A percentile compares a stretch with the other conserved stretches of the same genome.
These are phyloP conservation scores for Colletotrichum phormii DNA, from an alignment of 2,329 filamentous ascomycete genomes.

Conservation along the genomic window DNA sequence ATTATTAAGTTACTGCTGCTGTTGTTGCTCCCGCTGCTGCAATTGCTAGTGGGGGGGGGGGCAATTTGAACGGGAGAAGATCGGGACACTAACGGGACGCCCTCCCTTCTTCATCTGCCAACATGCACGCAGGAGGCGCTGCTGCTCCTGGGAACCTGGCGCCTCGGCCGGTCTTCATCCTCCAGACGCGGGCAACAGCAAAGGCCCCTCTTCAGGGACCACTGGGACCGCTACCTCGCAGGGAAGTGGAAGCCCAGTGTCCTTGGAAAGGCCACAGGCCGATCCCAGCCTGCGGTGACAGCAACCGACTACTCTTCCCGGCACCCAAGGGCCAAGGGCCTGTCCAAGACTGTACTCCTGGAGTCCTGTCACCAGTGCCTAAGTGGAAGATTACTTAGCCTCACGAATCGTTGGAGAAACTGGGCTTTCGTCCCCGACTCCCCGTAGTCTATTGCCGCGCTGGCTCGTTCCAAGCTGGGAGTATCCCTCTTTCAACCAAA, in stretches of 20 bases:
- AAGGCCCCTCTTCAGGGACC: slow-evolving; percentile 16
- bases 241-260: not conserved
- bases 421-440: not conserved
- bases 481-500: slow-evolving; percentile 19
- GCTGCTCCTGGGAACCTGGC: not conserved
- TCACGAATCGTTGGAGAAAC: slow-evolving; percentile 26
- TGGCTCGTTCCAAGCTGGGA: slow-evolving; percentile 20
- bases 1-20: slow-evolving; percentile 14
- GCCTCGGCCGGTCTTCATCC: not conserved
- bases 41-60: not conserved
- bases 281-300: slow-evolving; percentile 26
- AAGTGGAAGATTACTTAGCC: slow-evolving; percentile 26
- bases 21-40: not conserved
- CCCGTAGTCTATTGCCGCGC: not conserved
- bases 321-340: not conserved
- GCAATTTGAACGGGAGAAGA: slow-evolving; percentile 1
- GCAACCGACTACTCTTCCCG: slow-evolving; percentile 21
- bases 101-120: not conserved
- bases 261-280: slow-evolving; percentile 5
- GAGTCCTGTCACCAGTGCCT: not conserved
- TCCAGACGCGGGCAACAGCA: slow-evolving; percentile 7
- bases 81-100: not conserved
- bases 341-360: too few species aligned
- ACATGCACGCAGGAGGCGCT: not conserved
- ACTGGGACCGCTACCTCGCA: slow-evolving; percentile 5